Evolutionary conservation across 2,329 filamentous ascomycete genomes (phyloP), one percentile per base, ranked within the genome.

Genomic region (Rhynchosporium secalis): DNA sequence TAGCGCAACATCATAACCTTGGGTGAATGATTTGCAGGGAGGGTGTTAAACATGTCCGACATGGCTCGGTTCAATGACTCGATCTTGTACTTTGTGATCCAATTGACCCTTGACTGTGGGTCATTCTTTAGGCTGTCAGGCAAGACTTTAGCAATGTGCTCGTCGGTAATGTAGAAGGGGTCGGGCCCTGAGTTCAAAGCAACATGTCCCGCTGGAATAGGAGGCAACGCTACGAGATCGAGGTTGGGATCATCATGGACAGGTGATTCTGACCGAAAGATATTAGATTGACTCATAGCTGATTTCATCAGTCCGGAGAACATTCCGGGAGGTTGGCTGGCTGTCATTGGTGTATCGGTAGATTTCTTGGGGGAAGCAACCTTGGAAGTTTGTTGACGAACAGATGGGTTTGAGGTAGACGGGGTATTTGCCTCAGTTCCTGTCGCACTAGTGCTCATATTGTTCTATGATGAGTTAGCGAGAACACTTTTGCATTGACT

Each of bases 41-140:
- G 48, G 33, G 63, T 60, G 3, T 59, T 51, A 40, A 73, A 69
- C 48, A 69, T 65, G 15, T 66, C 59, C 45, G 63, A 60, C 59
- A 75, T 64, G 6, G 67, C 66, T 52, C 63, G 66, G 46, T 75
- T 72, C 28, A 76, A 56, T 4, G 61, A 61, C 31, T 67, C 67
- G 20, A 75, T 58, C 31, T 73, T 72, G 60, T 66, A 75, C 15
- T 63, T 66, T 26, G 67, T 66, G 26, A 63, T 65, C 52, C 72
- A 71, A 56, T 74, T 64, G 31, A 57, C 56, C 46, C 61, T 62
- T 46, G 69, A n/a, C 40, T 52, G 28, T 15, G 54, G 65, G 9
- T 64, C 54, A 15, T 66, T 56, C 33, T 65, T 66, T 31, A 71
- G 69, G 41, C 66, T 40, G 45, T 54, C 26, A 20, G 73, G 73